Base-by-base conservation (phyloP, 768 basidiomycete species). In the Leccinum subtestaceum region DNA sequence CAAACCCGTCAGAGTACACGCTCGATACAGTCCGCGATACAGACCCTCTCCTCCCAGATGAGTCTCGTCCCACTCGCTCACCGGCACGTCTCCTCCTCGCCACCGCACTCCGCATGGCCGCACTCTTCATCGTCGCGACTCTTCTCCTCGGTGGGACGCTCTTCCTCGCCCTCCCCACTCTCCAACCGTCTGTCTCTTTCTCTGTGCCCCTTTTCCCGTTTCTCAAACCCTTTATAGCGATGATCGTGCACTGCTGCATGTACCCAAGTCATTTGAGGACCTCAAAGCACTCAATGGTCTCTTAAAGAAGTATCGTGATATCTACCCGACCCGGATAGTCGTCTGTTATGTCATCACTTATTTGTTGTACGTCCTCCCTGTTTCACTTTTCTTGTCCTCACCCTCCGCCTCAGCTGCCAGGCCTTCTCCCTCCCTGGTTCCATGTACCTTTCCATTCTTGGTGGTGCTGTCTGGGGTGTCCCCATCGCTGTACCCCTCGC, bases 401-500 rank as follows among this genome's bases (percentile, higher is more conserved):
- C 62, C 48, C 46, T 45, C 59, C 21, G 53, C 21, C 25, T 21
- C 68, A 96, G 95, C 75, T 80, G 98, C 7, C 95, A 98, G 79
- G 93, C 94, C 0, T 98, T 98, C 75, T 95, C 95, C 7, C 81
- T 98, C 13, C 95, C 96, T 0, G 95, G 95, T 1, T 96, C 94
- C 46, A 96, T 98, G 95, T 98, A 98, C 70, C 84, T 98, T 51
- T 94, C 94, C 55, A 97, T 98, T 67, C 85, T 98, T 12, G 95
- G 91, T 19, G 96, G 96, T 34, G 96, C 96, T 1, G 90, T 97
- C 4, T 98, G 94, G 87, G 95, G 95, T 40, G 87, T 96, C 29
- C 75, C 91, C 2, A 76, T 86, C 11, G 95, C 95, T 0, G 80
- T 98, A 5, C 89, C 91, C 5, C 82, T 98, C n/a, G 90, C 90